phyloP scores from a whole-genome alignment of 257 asterid species.

The Solanum verrucosum region DNA sequence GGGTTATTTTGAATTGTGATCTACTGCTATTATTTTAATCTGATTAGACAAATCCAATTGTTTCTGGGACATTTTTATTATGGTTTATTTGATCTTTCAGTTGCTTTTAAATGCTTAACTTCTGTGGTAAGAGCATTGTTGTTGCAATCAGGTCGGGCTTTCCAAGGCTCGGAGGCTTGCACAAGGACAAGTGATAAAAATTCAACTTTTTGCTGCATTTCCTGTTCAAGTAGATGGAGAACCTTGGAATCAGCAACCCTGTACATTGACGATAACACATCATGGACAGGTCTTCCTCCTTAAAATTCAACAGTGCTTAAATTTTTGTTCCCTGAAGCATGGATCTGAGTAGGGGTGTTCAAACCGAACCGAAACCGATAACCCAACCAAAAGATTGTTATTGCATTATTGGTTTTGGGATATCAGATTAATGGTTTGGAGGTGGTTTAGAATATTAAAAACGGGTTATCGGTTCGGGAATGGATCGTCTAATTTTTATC shows the following conservation, averaged over 20 bases:
- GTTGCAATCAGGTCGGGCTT: constrained; percentile 69
- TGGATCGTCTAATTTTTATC: not conserved
- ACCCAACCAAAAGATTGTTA: not conserved
- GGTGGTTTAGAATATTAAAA: not conserved
- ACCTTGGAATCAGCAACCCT: constrained; percentile 92
- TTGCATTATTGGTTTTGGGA: not conserved
- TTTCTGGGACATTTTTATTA: not conserved
- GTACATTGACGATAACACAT: constrained; percentile 73
- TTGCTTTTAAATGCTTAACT: not conserved
- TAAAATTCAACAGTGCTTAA: not conserved
- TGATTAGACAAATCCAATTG: not conserved
- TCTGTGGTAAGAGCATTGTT: not conserved
- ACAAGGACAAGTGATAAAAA: constrained; percentile 87
- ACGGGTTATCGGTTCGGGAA: not conserved
- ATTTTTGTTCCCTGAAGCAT: not conserved
- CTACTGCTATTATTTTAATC: not conserved
- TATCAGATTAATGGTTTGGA: not conserved
- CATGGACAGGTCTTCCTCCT: constrained; percentile 72
- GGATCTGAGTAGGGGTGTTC: not conserved
- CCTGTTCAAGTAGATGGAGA: constrained; percentile 98
- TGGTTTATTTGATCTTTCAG: not conserved
- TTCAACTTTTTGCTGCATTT: constrained; percentile 74
- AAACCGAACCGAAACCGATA: not conserved
- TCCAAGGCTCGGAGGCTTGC: constrained; percentile 94
- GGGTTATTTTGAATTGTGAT: not conserved